Evolutionary conservation across 2,329 filamentous ascomycete genomes (phyloP).

Genomic region (Monilinia fructigena): DNA sequence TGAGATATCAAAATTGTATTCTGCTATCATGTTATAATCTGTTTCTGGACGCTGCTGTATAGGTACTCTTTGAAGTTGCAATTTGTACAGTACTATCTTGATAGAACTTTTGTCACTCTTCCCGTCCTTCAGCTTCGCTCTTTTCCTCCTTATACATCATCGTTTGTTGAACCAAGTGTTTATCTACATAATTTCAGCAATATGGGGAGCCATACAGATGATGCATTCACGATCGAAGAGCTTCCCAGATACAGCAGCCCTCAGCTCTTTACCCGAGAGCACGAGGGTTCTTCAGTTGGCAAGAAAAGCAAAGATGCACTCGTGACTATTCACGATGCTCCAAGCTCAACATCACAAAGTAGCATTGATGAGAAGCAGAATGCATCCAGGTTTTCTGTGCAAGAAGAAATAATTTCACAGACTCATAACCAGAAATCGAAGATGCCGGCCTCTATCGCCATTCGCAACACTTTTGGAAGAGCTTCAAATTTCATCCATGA

Average conservation of each 20-base stretch:
- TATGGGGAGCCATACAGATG: background rate
- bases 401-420: background rate
- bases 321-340: constrained; percentile 8
- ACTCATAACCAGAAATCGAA: background rate
- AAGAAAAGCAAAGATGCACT: background rate
- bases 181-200: background rate
- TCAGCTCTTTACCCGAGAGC: background rate
- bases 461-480: constrained; percentile 14
- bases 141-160: background rate
- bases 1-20: background rate
- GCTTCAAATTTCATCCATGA: constrained; percentile 30
- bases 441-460: background rate
- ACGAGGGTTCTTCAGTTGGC: background rate
- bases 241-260: constrained; percentile 5
- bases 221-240: background rate
- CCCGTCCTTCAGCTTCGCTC: background rate
- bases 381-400: background rate
- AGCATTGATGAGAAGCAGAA: background rate
- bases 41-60: background rate
- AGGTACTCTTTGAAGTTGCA: background rate
- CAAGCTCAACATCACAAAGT: background rate
- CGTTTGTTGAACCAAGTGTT: background rate
- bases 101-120: background rate
- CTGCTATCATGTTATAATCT: constrained; percentile 10
- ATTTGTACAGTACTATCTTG: background rate